These are phyloP conservation scores for Fusarium algeriense DNA, from an alignment of 2,329 filamentous ascomycete species.

Conservation along the genomic window DNA sequence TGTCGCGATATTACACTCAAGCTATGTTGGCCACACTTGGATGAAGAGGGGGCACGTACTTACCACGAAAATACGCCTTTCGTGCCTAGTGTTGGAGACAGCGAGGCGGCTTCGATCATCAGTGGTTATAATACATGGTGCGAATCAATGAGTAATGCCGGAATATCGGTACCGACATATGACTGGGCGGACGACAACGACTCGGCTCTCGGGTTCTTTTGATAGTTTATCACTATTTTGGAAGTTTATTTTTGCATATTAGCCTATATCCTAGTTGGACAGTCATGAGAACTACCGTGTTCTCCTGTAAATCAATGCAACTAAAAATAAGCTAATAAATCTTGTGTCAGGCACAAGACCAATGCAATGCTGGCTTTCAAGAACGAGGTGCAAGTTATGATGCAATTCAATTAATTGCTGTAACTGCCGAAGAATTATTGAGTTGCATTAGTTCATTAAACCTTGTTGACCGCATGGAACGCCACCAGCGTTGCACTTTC, in stretches of 20 bases:
- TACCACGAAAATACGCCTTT: conserved; percentile 22
- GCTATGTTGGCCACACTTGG: conserved; percentile 35
- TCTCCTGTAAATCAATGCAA: neutral
- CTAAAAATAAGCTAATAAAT: neutral
- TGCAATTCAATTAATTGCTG: neutral
- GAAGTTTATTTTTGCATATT: neutral
- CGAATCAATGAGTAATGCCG: conserved; percentile 32
- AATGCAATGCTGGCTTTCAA: neutral
- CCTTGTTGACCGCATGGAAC: neutral
- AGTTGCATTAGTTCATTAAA: neutral
- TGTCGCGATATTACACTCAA: conserved; percentile 39
- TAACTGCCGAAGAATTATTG: conserved; percentile 2
- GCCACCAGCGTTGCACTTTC: neutral
- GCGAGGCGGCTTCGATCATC: conserved; percentile 36
- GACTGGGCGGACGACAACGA: conserved; percentile 36
- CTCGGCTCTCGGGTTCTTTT: conserved; percentile 24
- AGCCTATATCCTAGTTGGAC: neutral
- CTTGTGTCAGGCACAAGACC: neutral
- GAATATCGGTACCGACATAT: conserved; percentile 15
- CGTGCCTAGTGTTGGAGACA: conserved; percentile 23
- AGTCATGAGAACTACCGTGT: neutral
- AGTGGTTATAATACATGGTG: conserved; percentile 38
- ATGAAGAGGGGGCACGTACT: conserved; percentile 15
- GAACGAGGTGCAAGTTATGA: neutral
- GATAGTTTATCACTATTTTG: neutral